Evolutionary conservation across 768 basidiomycete species (phyloP).

Genomic region (Artomyces pyxidatus): DNA sequence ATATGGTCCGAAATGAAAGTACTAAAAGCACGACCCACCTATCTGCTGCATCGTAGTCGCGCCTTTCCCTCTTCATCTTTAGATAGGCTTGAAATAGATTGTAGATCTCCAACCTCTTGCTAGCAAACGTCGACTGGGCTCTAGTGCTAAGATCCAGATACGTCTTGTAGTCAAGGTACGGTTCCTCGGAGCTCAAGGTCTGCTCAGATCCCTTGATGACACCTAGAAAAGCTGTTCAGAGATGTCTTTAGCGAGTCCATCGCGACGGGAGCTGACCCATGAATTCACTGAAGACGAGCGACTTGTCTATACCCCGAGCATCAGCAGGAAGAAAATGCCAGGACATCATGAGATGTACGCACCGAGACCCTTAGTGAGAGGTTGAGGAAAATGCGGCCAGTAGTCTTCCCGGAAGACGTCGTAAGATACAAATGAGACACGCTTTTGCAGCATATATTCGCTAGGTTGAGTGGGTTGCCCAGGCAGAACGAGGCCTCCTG

Average conservation of each 20-base stretch:
- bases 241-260: background rate
- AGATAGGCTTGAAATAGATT: constrained; percentile 44
- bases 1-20: background rate
- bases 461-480: no score
- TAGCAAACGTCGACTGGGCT: constrained; percentile 35
- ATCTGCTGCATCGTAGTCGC: constrained; percentile 52
- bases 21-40: constrained; percentile 27
- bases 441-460: constrained; percentile 1
- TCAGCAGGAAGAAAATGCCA: background rate
- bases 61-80: constrained; percentile 32
- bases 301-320: constrained; percentile 44
- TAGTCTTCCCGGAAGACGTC: constrained; percentile 40
- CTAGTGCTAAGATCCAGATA: background rate
- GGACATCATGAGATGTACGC: background rate
- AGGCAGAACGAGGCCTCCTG: constrained; percentile 1
- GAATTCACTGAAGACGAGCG: constrained; percentile 56
- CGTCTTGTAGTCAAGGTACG: constrained; percentile 4
- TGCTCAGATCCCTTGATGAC: constrained; percentile 65
- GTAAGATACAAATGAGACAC: constrained; percentile 33
- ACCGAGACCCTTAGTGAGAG: constrained; percentile 48
- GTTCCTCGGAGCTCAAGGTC: constrained; percentile 23
- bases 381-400: constrained; percentile 52
- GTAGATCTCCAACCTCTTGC: constrained; percentile 25
- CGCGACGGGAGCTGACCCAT: constrained; percentile 35
- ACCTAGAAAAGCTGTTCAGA: constrained; percentile 24